Evolutionary conservation across 345 rosid genomes (phyloP).

Genomic region (Rubroshorea leprosula): DNA sequence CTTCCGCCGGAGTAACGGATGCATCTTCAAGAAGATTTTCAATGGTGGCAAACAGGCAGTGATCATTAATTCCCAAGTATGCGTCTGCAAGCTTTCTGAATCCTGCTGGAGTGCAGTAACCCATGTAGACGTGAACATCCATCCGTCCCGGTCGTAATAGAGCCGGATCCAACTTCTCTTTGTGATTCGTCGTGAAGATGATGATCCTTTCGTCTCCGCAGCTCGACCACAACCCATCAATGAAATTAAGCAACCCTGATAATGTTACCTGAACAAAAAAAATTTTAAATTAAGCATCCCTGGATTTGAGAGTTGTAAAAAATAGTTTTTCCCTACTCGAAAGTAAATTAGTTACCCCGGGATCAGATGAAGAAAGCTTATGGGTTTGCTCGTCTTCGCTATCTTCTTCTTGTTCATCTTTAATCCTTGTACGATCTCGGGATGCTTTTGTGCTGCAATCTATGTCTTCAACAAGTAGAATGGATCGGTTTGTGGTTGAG

Average conservation of each 20-base stretch:
- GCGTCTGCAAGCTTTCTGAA: slow-evolving; percentile 11
- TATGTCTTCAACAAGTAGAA: slow-evolving; percentile 15
- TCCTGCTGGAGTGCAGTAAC: slow-evolving; percentile 11
- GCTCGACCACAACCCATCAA: slow-evolving; percentile 27
- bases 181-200: slow-evolving; percentile 21
- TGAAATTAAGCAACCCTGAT: slow-evolving; percentile 23
- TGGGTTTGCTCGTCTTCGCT: not conserved
- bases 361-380: not conserved
- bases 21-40: slow-evolving; percentile 5
- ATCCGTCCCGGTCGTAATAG: slow-evolving; percentile 18
- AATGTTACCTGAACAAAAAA: slow-evolving; percentile 12
- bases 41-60: not conserved
- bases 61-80: slow-evolving; percentile 16
- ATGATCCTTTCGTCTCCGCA: slow-evolving; percentile 25
- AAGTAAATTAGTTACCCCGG: slow-evolving; percentile 14
- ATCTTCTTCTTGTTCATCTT: slow-evolving; percentile 8
- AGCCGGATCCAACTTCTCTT: slow-evolving; percentile 20
- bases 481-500: slow-evolving; percentile 14
- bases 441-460: slow-evolving; percentile 9
- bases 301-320: not conserved
- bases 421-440: slow-evolving; percentile 8
- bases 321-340: not conserved
- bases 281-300: not conserved
- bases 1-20: slow-evolving; percentile 18
- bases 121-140: slow-evolving; percentile 22